Conservation (phyloP, 2,329 filamentous ascomycete genomes). For the Penicillium capsulatum region DNA sequence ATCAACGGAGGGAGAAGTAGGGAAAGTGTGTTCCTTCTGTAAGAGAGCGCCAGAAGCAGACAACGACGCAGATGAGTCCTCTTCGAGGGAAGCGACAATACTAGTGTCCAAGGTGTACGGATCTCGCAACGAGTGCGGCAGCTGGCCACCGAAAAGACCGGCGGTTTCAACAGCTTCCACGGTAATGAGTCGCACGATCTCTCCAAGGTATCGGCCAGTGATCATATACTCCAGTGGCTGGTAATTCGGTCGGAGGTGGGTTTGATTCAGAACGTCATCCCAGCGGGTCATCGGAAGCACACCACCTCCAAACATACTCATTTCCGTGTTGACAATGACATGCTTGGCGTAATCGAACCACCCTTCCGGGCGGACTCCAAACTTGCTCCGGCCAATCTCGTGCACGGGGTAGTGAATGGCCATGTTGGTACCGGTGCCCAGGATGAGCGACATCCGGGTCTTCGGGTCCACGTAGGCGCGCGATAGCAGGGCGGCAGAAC, state of each 20-base stretch:
- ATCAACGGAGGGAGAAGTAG: conserved; percentile 42
- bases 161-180: conserved; percentile 56
- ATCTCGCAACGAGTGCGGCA: conserved; percentile 53
- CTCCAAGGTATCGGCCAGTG: conserved; percentile 60
- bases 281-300: conserved; percentile 57
- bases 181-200: conserved; percentile 59
- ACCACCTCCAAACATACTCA: conserved; percentile 61
- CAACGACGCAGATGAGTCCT: conserved; percentile 39
- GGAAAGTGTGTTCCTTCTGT: conserved; percentile 50
- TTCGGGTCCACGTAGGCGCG: conserved; percentile 58
- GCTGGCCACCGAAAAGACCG: conserved; percentile 54
- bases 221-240: conserved; percentile 63
- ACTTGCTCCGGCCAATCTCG: conserved; percentile 53
- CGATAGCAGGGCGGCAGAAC: conserved; percentile 58
- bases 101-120: conserved; percentile 58
- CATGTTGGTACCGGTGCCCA: conserved; percentile 63
- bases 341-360: conserved; percentile 57
- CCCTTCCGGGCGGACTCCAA: conserved; percentile 50
- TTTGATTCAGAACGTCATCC: conserved; percentile 57
- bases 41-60: conserved; percentile 44
- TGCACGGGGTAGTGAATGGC: conserved; percentile 58
- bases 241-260: conserved; percentile 57
- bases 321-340: conserved; percentile 62
- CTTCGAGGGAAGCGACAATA: conserved; percentile 56
- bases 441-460: conserved; percentile 60